These are phyloP conservation scores for Metschnikowia henanensis DNA, from an alignment of 805 yeast genomes.

Conservation along the genomic window DNA sequence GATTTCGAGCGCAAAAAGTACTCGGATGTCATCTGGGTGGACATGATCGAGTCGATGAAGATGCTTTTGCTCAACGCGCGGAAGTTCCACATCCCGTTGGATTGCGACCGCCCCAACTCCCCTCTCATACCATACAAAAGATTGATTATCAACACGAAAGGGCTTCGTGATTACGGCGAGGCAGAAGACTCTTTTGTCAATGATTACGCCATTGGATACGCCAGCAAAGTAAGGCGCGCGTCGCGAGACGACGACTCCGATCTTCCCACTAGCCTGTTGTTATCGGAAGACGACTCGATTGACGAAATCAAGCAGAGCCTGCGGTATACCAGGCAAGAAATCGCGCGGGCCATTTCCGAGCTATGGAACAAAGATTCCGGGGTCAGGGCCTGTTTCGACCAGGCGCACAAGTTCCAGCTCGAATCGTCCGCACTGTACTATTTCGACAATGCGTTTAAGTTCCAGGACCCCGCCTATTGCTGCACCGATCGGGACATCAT, in stretches of 20 bases:
- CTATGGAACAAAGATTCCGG: constrained; percentile 77
- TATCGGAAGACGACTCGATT: constrained; percentile 8
- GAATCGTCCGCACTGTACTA: constrained; percentile 83
- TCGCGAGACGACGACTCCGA: constrained; percentile 7
- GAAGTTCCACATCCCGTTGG: constrained; percentile 58
- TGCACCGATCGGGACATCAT: constrained; percentile 84
- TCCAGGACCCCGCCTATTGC: constrained; percentile 61
- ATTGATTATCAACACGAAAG: constrained; percentile 51
- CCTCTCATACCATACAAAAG: constrained; percentile 49
- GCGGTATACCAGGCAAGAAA: constrained; percentile 40
- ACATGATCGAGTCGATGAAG: constrained; percentile 83
- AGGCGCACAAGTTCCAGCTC: constrained; percentile 77
- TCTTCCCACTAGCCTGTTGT: constrained; percentile 15
- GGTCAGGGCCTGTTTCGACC: constrained; percentile 52
- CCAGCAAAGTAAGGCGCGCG: constrained; percentile 2
- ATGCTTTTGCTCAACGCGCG: constrained; percentile 72
- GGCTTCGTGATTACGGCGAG: constrained; percentile 13
- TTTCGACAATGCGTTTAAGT: constrained; percentile 68
- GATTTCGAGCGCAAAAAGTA: constrained; percentile 78
- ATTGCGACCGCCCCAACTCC: constrained; percentile 56
- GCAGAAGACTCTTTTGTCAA: constrained; percentile 13
- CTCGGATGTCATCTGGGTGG: constrained; percentile 89
- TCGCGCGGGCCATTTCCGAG: constrained; percentile 67
- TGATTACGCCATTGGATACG: constrained; percentile 19
- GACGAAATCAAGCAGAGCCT: constrained; percentile 6